phyloP scores from a whole-genome alignment of 192 early-diverging fungal species.

The Entomortierella beljakovae region DNA sequence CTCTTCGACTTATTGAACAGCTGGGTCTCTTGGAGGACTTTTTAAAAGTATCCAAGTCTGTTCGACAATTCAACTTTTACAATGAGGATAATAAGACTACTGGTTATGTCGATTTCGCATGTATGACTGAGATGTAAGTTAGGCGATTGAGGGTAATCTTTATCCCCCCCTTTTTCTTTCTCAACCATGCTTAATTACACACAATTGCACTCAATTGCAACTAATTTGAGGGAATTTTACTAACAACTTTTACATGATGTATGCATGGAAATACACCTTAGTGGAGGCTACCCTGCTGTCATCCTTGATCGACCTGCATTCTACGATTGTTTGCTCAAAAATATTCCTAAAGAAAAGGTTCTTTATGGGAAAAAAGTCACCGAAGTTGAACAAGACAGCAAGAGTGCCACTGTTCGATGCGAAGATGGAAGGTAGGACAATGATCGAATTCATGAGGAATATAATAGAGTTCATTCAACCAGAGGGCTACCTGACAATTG shows the following conservation, averaged over 20 bases:
- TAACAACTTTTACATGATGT: too few relatives aligned
- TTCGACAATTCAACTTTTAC: conserved; percentile 51
- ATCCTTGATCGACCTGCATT: conserved; percentile 48
- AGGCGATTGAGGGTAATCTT: not conserved
- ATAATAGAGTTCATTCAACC: not conserved
- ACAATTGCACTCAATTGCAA: not conserved
- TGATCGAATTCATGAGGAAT: not conserved
- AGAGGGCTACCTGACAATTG: not conserved
- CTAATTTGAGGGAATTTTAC: conserved; percentile 5
- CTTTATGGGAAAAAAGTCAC: conserved; percentile 35
- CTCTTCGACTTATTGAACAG: conserved; percentile 47
- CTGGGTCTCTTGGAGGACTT: conserved; percentile 42
- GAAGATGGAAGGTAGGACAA: conserved; percentile 41
- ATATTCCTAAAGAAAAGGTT: conserved; percentile 34
- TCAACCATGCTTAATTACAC: not conserved
- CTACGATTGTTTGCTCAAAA: conserved; percentile 39
- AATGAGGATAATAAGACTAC: conserved; percentile 35
- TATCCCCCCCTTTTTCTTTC: not conserved
- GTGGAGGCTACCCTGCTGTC: conserved; percentile 45
- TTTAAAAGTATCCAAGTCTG: conserved; percentile 30
- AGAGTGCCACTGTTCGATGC: conserved; percentile 36
- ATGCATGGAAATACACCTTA: too few relatives aligned
- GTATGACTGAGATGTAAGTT: conserved; percentile 48
- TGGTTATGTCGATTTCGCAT: conserved; percentile 41
- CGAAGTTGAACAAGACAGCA: conserved; percentile 33